A percentile compares a stretch with the other conserved stretches of the same genome.
Conservation (phyloP, 148 eudicot genomes). For the Heliosperma pusillum region DNA sequence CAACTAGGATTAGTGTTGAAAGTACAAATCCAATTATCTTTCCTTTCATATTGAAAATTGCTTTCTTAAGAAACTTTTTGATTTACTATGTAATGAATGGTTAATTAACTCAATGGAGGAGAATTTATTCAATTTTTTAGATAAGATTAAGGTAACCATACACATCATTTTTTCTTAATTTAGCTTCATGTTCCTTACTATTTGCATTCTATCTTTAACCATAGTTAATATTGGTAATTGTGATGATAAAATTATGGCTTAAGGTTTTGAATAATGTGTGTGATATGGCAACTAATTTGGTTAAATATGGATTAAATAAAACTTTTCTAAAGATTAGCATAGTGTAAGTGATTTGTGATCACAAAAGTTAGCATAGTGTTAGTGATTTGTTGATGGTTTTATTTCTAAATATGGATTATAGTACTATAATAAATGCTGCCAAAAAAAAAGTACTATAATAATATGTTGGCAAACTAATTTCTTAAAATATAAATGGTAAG, state of each 20-base stretch:
- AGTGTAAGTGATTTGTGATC: no score
- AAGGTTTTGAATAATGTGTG: not conserved
- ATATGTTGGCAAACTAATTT: not conserved
- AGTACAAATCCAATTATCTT: constrained; percentile 38
- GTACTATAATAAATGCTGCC: no score
- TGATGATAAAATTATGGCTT: not conserved
- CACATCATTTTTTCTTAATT: constrained; percentile 8
- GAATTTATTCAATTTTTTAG: not conserved
- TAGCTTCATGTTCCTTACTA: constrained; percentile 2
- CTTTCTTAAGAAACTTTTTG: constrained; percentile 7
- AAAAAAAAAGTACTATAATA: no score
- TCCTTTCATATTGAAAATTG: constrained; percentile 26
- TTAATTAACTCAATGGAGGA: constrained; percentile 14
- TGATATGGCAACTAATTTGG: no score
- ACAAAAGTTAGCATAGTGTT: not conserved
- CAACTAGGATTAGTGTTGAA: constrained; percentile 38
- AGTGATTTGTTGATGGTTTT: not conserved
- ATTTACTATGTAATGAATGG: constrained; percentile 9
- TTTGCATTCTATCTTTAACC: constrained; percentile 10
- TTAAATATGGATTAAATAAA: no score
- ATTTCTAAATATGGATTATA: not conserved
- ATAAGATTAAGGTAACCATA: not conserved
- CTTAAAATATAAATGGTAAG: not conserved
- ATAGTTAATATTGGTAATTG: not conserved
- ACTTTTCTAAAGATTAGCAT: no score